Conservation (phyloP, 2,329 filamentous ascomycete genomes). For the Cryphonectria japonica region DNA sequence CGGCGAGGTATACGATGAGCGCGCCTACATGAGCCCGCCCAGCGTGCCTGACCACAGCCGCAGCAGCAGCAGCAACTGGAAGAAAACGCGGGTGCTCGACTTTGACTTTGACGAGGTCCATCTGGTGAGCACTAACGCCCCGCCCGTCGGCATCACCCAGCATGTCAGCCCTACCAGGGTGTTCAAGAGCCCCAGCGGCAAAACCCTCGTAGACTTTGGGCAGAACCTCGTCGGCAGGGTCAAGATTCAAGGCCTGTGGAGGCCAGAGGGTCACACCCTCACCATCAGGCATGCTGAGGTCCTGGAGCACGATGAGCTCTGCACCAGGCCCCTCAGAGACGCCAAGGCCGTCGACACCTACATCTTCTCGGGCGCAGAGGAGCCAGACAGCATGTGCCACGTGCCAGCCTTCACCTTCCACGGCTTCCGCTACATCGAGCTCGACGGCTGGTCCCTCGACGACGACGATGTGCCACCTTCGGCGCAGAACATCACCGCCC, state of each 20-base stretch:
- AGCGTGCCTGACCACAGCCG: not conserved
- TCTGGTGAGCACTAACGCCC: conserved; percentile 39
- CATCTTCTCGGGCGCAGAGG: conserved; percentile 34
- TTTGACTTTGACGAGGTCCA: conserved; percentile 26
- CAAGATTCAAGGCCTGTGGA: conserved; percentile 42
- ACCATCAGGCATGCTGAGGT: conserved; percentile 58
- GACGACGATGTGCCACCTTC: conserved; percentile 25
- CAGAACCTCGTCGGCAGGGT: conserved; percentile 61
- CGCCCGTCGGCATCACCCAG: conserved; percentile 38
- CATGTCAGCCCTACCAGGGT: conserved; percentile 28
- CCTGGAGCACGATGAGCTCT: conserved; percentile 52
- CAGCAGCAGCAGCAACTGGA: conserved; percentile 2
- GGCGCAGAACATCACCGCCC: conserved; percentile 33
- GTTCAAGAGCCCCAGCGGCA: conserved; percentile 39
- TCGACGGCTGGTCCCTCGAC: conserved; percentile 47
- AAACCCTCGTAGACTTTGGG: conserved; percentile 58
- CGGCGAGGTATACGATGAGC: conserved; percentile 40
- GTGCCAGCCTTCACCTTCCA: conserved; percentile 51
- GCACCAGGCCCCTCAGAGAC: conserved; percentile 45
- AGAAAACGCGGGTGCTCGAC: conserved; percentile 28
- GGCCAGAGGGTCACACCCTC: conserved; percentile 45
- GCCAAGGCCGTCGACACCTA: conserved; percentile 48
- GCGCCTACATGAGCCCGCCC: conserved; percentile 29
- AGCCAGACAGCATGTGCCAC: conserved; percentile 44
- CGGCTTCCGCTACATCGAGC: conserved; percentile 55